Evolutionary conservation across 306 rosid species (phyloP).

Genomic region (Corylus avellana): DNA sequence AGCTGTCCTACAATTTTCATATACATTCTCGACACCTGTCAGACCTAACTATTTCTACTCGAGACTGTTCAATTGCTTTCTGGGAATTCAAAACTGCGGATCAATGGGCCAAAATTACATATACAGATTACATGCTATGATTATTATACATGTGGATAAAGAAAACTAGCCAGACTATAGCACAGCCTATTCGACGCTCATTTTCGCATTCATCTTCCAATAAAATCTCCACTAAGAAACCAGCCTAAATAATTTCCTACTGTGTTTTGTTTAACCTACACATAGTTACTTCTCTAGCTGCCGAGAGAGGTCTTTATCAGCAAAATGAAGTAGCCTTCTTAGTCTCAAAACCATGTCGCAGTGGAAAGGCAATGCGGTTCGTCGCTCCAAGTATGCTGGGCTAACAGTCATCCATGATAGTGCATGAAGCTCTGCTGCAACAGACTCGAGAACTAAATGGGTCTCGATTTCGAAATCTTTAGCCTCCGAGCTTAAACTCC

Average conservation of each 20-base stretch:
- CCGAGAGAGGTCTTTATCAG: conserved; percentile 82
- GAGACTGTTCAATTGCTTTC: conserved; percentile 11
- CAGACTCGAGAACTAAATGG: conserved; percentile 80
- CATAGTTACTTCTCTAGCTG: conserved; percentile 63
- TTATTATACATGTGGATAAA: conserved; percentile 41
- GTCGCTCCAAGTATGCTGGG: conserved; percentile 86
- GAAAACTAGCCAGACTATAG: conserved; percentile 26
- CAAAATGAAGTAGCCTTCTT: conserved; percentile 91
- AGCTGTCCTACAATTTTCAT: conserved; percentile 30
- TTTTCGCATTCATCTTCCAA: conserved; percentile 16
- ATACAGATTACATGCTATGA: conserved; percentile 34
- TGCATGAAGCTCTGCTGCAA: conserved; percentile 96
- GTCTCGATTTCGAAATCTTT: conserved; percentile 75
- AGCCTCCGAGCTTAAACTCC: conserved; percentile 65
- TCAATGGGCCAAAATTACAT: conserved; percentile 28
- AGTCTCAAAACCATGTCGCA: conserved; percentile 98
- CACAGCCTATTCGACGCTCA: conserved; percentile 34
- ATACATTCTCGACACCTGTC: conserved; percentile 47
- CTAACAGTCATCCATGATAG: conserved; percentile 96
- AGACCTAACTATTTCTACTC: conserved; percentile 39
- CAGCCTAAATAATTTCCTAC: conserved; percentile 12
- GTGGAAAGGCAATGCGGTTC: conserved; percentile 88
- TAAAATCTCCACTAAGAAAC: conserved; percentile 10
- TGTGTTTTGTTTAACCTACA: conserved; percentile 28
- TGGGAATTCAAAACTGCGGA: conserved; percentile 7